Conservation (phyloP, 2,329 filamentous ascomycete species). For the Fonsecaea nubica region DNA sequence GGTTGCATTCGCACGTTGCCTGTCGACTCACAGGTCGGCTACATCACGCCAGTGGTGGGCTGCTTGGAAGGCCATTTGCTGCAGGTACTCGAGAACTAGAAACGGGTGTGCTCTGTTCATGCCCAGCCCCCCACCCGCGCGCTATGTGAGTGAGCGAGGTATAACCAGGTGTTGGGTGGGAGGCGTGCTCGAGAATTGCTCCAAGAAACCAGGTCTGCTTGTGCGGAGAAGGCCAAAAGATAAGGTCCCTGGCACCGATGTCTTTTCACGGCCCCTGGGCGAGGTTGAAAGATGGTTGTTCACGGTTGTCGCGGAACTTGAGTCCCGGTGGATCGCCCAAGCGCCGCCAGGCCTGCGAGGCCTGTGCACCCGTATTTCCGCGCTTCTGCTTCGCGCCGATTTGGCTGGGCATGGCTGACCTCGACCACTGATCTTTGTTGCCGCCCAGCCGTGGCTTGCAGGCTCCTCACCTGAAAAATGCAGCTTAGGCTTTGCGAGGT, state of each 20-base stretch:
- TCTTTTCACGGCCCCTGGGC: background rate
- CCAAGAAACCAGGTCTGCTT: background rate
- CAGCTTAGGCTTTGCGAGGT: conserved; percentile 22
- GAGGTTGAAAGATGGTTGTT: conserved; percentile 29
- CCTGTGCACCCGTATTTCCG: conserved; percentile 8
- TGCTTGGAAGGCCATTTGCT: background rate
- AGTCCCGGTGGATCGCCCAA: conserved; percentile 19
- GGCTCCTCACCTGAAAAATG: conserved; percentile 20
- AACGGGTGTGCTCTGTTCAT: background rate
- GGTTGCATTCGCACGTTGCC: conserved; percentile 1
- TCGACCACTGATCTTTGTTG: conserved; percentile 7
- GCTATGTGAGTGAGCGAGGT: background rate
- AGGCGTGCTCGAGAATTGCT: background rate
- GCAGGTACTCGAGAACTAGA: background rate
- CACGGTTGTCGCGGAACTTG: conserved; percentile 17
- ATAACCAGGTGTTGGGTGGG: background rate
- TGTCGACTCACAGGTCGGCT: background rate
- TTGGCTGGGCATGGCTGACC: conserved; percentile 10
- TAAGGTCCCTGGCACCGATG: conserved; percentile 1
- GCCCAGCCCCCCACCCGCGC: background rate
- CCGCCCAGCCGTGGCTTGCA: conserved; percentile 20
- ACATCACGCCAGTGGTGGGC: background rate
- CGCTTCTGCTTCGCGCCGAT: conserved; percentile 20
- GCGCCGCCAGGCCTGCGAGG: conserved; percentile 8
- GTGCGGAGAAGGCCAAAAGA: conserved; percentile 5